phyloP scores from a whole-genome alignment of 371 early-diverging fungal species.

The Batkoa obscura region DNA sequence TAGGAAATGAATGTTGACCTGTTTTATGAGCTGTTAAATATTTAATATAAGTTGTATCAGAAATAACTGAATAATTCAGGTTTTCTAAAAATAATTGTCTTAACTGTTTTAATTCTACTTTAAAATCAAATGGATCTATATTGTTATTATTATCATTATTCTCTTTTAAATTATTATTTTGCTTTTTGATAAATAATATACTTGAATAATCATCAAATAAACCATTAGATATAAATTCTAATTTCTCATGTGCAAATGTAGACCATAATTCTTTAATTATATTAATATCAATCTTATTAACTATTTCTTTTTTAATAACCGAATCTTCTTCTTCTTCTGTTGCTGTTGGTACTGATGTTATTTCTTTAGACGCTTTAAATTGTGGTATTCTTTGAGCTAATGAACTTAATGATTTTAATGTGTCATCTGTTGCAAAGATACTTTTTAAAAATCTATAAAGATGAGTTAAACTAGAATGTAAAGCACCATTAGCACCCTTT shows the following conservation, averaged over 20 bases:
- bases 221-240: not conserved
- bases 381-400: not conserved
- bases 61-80: not conserved
- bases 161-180: too few relatives aligned
- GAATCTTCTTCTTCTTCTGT: too few relatives aligned
- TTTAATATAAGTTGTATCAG: constrained; percentile 14
- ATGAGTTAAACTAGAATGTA: constrained; percentile 39
- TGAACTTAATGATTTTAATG: constrained; percentile 17
- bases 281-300: constrained; percentile 6
- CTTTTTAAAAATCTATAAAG: constrained; percentile 38
- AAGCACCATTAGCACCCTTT: constrained; percentile 21
- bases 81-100: not conserved
- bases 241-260: constrained; percentile 5
- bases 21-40: constrained; percentile 12
- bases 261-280: constrained; percentile 8
- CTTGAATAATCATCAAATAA: constrained; percentile 7
- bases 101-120: not conserved
- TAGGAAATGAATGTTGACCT: constrained; percentile 7
- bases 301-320: too few relatives aligned
- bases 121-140: not conserved
- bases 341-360: too few relatives aligned
- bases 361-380: constrained; percentile 4
- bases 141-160: too few relatives aligned
- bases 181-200: not conserved
- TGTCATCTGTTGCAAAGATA: constrained; percentile 45